Evolutionary conservation across 345 rosid genomes (phyloP).

Genomic region (Lagerstroemia speciosa): DNA sequence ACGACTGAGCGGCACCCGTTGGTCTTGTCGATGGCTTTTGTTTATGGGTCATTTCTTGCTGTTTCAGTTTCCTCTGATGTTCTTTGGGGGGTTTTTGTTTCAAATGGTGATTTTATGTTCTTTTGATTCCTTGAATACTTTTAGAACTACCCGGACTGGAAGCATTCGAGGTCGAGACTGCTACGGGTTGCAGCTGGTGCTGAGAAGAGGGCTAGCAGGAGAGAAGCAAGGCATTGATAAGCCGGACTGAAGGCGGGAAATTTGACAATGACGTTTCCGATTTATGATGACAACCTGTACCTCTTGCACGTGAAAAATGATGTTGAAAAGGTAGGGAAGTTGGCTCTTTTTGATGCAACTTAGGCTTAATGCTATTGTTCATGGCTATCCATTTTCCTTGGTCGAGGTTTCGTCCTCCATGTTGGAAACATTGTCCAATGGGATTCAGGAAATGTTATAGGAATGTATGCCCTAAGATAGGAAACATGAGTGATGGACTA

Average conservation of each 20-base stretch:
- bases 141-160: background rate
- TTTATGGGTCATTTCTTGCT: background rate
- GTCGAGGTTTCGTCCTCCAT: background rate
- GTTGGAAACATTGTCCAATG: background rate
- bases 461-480: background rate
- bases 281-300: slow-evolving; percentile 62
- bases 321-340: slow-evolving; percentile 53
- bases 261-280: slow-evolving; percentile 58
- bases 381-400: slow-evolving; percentile 2
- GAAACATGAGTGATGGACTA: background rate
- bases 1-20: background rate
- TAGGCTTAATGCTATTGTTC: background rate
- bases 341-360: background rate
- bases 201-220: background rate
- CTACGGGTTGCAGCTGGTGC: no score
- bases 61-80: background rate
- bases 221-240: slow-evolving; percentile 52
- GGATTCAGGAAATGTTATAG: background rate
- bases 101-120: background rate
- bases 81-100: background rate
- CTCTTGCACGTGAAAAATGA: slow-evolving; percentile 56
- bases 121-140: background rate
- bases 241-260: slow-evolving; percentile 43
- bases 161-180: no score
- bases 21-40: background rate